Base-by-base conservation (phyloP, 1,284 basidiomycete genomes). In the Stereum hirsutum region DNA sequence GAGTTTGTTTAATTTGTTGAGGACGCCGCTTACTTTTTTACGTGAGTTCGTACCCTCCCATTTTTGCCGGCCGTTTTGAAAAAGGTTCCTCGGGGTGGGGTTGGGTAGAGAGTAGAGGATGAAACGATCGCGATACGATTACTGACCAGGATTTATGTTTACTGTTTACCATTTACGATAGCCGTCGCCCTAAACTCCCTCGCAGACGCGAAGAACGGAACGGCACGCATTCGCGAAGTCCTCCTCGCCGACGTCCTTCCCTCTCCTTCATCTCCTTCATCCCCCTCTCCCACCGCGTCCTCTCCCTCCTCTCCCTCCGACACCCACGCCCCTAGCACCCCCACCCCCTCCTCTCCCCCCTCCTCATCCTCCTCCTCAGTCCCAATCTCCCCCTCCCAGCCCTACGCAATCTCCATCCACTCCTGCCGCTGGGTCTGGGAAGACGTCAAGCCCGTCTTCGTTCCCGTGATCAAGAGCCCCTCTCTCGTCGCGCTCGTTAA, bases 351-450 rank as follows among this genome's bases (percentile, higher is more conserved):
- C 45, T 66, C 72, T 42, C 74, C 88, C 38, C 65, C 75, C 31
- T 65, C 72, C 44, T 89, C 79, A 3, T 75, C 78, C 8, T 94
- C 94, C 58, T 78, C 78, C 0, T 95, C 91, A 92, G 91, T 94
- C 54, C 74, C 76, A 3, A 79, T 84, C 39, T 66, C 76, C 34
- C 66, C 23, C 20, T n/a, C 75, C 39, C 57, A 70, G 10, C 11
- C 8, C 10, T 30, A 30, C 15, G 21, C 10, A 10, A 35, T 17
- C 10, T 10, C 33, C 15, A 35, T 17, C 10, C 5, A 5, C 21
- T 12, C 33, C 14, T n/a, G n/a, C n/a, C n/a, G n/a, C n/a, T n/a
- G n/a, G n/a, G n/a, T n/a, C n/a, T n/a, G n/a, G n/a, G n/a, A n/a
- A n/a, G 15, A 20, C 10, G 11, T n/a, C 10, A n/a, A 20, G 3